Percentiles rank a stretch among this genome's conserved stretches.
Evolutionary conservation across 2,329 filamentous ascomycete genomes (phyloP).

Genomic region (Salinomyces thailandicus): DNA sequence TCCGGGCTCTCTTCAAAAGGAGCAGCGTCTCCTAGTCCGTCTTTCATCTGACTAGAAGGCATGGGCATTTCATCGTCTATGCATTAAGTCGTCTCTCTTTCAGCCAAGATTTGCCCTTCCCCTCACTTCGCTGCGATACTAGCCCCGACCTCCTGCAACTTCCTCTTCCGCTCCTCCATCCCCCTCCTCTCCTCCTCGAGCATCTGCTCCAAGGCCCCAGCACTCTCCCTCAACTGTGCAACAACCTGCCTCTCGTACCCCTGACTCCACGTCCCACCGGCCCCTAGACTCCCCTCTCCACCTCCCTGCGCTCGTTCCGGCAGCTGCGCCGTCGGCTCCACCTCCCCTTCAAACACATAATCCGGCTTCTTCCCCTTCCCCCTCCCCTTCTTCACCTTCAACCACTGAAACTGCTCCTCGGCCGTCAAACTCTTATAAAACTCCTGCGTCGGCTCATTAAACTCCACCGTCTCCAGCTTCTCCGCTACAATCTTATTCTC

Average conservation of each 20-base stretch:
- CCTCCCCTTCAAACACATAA: slow-evolving; percentile 47
- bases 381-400: slow-evolving; percentile 46
- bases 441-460: slow-evolving; percentile 90
- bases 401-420: slow-evolving; percentile 49
- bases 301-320: slow-evolving; percentile 55
- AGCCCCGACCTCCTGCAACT: slow-evolving; percentile 19
- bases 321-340: slow-evolving; percentile 58
- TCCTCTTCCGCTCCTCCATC: slow-evolving; percentile 20
- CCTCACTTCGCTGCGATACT: slow-evolving; percentile 14
- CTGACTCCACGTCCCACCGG: slow-evolving; percentile 45
- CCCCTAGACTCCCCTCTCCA: slow-evolving; percentile 55
- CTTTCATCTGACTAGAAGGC: too few relatives aligned
- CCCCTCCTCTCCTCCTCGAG: slow-evolving; percentile 21
- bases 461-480: slow-evolving; percentile 87
- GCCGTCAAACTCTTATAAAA: slow-evolving; percentile 81
- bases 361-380: slow-evolving; percentile 41
- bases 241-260: slow-evolving; percentile 24
- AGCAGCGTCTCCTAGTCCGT: too few relatives aligned
- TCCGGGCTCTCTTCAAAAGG: too few relatives aligned
- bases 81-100: too few relatives aligned
- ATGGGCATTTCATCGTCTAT: too few relatives aligned
- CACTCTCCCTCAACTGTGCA: slow-evolving; percentile 45
- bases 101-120: too few relatives aligned
- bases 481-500: slow-evolving; percentile 60
- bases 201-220: slow-evolving; percentile 44